Base-by-base conservation (phyloP, 768 basidiomycete species). In the Suillus brevipes region DNA sequence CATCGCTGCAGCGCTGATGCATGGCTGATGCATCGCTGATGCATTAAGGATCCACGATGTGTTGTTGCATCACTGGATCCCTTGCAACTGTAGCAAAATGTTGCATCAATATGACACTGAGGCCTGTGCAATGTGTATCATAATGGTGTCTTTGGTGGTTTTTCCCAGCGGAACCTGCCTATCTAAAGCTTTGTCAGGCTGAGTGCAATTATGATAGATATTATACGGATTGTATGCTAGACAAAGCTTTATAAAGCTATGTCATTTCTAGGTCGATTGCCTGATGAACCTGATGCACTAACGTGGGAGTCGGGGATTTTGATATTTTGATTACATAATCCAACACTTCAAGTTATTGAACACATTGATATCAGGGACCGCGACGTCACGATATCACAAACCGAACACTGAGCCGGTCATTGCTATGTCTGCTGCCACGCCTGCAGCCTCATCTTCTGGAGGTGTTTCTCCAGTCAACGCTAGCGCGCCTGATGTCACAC, bases 371-470 rank as follows among this genome's bases (percentile, higher is more conserved):
- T n/a, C n/a, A 18, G 28, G 28, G 28, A 31, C 9, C 9, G 9
- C 34, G 20, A 34, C 31, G 31, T 49, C 23, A 14, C 23, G 13
- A 2, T 55, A 55, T 38, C 23, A 16, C 23, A 25, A 38, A 58
- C 56, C 31, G 53, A n/a, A 37, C 31, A n/a, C 59, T 18, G 43
- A 59, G 13, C 28, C 6, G n/a, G 8, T 38, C 59, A n/a, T 38
- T 64, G 9, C 57, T 52, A 77, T 77, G 77, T 77, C 76, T 57
- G 64, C 69, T 47, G 53, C 68, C 10, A 78, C 78, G 20, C 78
- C 77, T 45, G 77, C 75, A 43, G 60, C 77, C 64, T 77, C 72
- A n/a, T 78, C 77, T 7, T 78, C 77, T 28, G 73, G 71, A 37
- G 73, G 68, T 56, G 68, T 74, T 57, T 78, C 76, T 10, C 77